Base-by-base conservation (phyloP, 441 rosid genomes). In the Erodium chrysanthum region DNA sequence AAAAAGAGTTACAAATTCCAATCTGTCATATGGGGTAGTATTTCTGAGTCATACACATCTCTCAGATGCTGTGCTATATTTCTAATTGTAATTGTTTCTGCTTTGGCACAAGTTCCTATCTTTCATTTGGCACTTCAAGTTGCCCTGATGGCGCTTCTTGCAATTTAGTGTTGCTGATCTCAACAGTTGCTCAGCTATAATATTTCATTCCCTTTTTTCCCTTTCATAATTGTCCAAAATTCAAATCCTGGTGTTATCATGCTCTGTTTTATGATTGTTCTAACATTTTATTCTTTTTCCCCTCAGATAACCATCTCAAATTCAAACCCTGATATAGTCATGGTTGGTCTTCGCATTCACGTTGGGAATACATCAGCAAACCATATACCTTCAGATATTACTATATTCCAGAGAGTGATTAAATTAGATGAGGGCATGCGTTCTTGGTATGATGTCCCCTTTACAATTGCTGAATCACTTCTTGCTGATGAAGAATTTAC, bases 371-470 rank as follows among this genome's bases (percentile, higher is more conserved):
- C 83, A 68, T 91, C 98, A 64, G 87, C 93, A 64, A 91, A 83
- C 81, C 91, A 96, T 73, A 96, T 93, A 80, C 99, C 99, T 74
- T 85, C 96, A 46, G 96, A 87, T 74, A 87, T 96, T 68, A 83
- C 86, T 63, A 84, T 93, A 78, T 93, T 96, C 77, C 97, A 96
- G 81, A 96, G 99, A 81, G 85, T 78, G 66, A 80, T 96, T 68
- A 96, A 96, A 84, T 80, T 96, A 75, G 99, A 96, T 75, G 99
- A 96, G 82, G 96, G 97, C 78, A 87, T 88, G 93, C 82, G 91
- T 54, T 89, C 92, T 71, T 96, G 99, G 99, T 96, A 96, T 80
- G 99, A 96, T 71, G 79, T 96, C 74, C 99, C 99, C 72, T 93
- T 96, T 75, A 91, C 96, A 37, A 92, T 89, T 76, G 97, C 97